Evolutionary conservation across 768 basidiomycete genomes (phyloP), one percentile per base, ranked within the genome.

Genomic region (Auriscalpium orientale): DNA sequence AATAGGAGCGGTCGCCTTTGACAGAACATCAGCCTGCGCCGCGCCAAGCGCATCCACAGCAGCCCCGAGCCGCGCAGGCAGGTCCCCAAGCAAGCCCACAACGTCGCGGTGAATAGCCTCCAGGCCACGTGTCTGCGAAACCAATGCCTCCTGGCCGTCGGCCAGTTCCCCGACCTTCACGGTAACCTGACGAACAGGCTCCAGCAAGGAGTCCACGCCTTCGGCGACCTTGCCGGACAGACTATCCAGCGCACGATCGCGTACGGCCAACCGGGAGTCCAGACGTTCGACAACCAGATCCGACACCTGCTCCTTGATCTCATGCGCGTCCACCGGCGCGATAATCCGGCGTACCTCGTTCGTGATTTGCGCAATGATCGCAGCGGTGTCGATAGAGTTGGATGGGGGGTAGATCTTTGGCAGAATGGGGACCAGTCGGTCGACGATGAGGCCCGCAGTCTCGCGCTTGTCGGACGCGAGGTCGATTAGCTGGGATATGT

Each of bases 281-380:
- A 93, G 76, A 28, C 91, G 82, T 66, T 91, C 91, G 8, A 93
- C 87, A 1, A 93, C 91, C 33, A 92, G 79, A 66, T 91, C 91
- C 2, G 91, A 87, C 0, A 93, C 89, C 64, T 90, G 88, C 64
- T 92, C 91, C 73, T 90, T 91, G 66, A 93, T 88, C 67, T 88
- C 87, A 62, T 91, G 88, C 0, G 88, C 82, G 64, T 93, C 91
- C 21, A 92, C 79, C 0, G 86, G 87, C 0, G 82, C 84, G 56
- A 89, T 84, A 28, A 83, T 79, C 21, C 79, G 78, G 52, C 85
- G 80, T 44, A 93, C 78, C 68, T 91, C 91, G 1, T 79, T 71
- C 4, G 80, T 80, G 50, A 93, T 72, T 58, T 87, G 75, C 22
- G 76, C 66, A 8, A 81, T 76, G 49, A 91, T 70, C 2, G 76